Percentiles rank a stretch among this genome's conserved stretches.
These are phyloP conservation scores for Pestalotiopsis sp. DNA, from an alignment of 2,329 filamentous ascomycete species.

Conservation along the genomic window DNA sequence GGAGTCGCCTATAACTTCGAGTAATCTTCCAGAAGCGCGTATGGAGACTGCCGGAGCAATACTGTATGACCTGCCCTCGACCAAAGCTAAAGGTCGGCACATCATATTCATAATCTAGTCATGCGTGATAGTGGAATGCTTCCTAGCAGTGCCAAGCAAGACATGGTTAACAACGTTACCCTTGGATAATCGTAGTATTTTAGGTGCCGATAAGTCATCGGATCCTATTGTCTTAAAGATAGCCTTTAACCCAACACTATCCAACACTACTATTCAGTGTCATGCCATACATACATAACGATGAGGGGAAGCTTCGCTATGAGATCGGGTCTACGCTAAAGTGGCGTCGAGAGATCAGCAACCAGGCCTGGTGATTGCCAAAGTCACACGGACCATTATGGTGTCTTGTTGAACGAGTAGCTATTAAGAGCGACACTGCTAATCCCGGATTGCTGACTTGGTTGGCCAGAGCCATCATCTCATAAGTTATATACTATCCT, in stretches of 20 bases:
- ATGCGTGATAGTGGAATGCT: neutral
- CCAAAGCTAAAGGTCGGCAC: no score
- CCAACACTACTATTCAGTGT: slow-evolving; percentile 3
- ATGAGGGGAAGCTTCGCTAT: neutral
- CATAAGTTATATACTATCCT: neutral
- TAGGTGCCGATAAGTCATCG: neutral
- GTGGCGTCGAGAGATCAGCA: slow-evolving; percentile 3
- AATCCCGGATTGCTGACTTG: neutral
- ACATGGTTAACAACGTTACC: neutral
- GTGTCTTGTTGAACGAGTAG: neutral
- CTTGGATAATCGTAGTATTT: neutral
- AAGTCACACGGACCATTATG: slow-evolving; percentile 5
- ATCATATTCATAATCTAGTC: neutral
- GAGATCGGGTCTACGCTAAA: slow-evolving; percentile 1
- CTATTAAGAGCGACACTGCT: slow-evolving; percentile 2
- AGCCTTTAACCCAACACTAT: neutral
- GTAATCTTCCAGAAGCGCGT: slow-evolving; percentile 9
- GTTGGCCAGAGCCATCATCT: neutral
- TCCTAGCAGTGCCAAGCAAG: neutral
- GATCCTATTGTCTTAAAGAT: neutral
- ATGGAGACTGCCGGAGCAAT: neutral
- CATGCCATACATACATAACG: slow-evolving; percentile 2
- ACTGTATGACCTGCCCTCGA: neutral
- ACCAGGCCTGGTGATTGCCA: slow-evolving; percentile 1
- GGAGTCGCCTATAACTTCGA: neutral